Conservation (phyloP, 2,329 filamentous ascomycete genomes). For the Penicillium hesseltinei region DNA sequence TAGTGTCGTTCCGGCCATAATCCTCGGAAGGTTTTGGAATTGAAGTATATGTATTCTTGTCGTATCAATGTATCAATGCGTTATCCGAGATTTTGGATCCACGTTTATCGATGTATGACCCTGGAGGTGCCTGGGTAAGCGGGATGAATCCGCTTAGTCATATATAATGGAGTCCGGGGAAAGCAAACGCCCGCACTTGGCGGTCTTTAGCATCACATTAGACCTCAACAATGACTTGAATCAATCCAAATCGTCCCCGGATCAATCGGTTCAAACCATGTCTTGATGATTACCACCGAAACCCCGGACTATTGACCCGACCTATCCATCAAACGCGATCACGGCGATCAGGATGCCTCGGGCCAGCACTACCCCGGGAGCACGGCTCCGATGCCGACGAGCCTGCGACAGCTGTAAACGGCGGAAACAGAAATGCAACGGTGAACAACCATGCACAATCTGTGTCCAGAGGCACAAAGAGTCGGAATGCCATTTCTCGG, state of each 20-base stretch:
- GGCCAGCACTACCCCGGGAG: conserved; percentile 30
- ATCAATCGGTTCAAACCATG: not conserved
- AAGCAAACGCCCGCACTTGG: conserved; percentile 12
- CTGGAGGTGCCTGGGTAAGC: not conserved
- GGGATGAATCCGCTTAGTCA: not conserved
- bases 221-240: not conserved
- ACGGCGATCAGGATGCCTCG: conserved; percentile 28
- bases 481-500: conserved; percentile 43
- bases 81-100: not conserved
- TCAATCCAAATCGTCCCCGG: not conserved
- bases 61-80: not conserved
- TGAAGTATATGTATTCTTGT: not conserved
- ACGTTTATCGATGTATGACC: not conserved
- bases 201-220: not conserved
- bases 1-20: conserved; percentile 41
- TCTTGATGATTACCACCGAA: conserved; percentile 9
- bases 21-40: not conserved
- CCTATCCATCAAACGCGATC: conserved; percentile 1
- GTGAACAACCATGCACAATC: conserved; percentile 51
- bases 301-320: not conserved
- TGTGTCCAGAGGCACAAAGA: conserved; percentile 46
- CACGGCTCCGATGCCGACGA: conserved; percentile 36
- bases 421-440: conserved; percentile 54
- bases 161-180: conserved; percentile 15
- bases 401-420: conserved; percentile 49